Evolutionary conservation across 1,139 yeast species (phyloP).

Genomic region (Suhomyces taliae): DNA sequence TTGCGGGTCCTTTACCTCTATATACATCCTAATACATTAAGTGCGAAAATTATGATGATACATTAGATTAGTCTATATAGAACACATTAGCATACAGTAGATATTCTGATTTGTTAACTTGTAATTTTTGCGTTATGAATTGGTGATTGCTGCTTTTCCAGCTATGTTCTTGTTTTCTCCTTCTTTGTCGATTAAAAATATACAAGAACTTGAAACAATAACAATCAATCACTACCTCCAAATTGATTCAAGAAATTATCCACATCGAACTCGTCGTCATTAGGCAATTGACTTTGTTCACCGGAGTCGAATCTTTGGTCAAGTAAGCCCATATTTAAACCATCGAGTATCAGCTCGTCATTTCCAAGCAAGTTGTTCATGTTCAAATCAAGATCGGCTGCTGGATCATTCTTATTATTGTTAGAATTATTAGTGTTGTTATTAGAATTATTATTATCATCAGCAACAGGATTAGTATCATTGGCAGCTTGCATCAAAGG

Average conservation of each 20-base stretch:
- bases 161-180: not conserved
- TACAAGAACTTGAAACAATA: not conserved
- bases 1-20: too few species aligned
- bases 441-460: conserved; percentile 11
- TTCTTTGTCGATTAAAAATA: not conserved
- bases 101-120: too few species aligned
- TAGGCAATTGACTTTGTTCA: conserved; percentile 23
- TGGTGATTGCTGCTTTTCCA: too few species aligned
- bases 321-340: conserved; percentile 43
- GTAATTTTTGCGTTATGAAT: too few species aligned
- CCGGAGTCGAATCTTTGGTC: conserved; percentile 34
- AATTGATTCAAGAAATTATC: conserved; percentile 49
- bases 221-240: conserved; percentile 23
- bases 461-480: conserved; percentile 3
- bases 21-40: too few species aligned
- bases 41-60: too few species aligned
- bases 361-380: conserved; percentile 44
- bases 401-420: conserved; percentile 7
- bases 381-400: conserved; percentile 31
- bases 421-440: conserved; percentile 8
- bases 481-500: conserved; percentile 5
- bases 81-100: too few species aligned
- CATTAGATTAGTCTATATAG: too few species aligned
- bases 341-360: conserved; percentile 46
- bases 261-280: conserved; percentile 46